Evolutionary conservation across 495 filamentous ascomycete species (phyloP).

Genomic region (Aspergillus cavernicola): DNA sequence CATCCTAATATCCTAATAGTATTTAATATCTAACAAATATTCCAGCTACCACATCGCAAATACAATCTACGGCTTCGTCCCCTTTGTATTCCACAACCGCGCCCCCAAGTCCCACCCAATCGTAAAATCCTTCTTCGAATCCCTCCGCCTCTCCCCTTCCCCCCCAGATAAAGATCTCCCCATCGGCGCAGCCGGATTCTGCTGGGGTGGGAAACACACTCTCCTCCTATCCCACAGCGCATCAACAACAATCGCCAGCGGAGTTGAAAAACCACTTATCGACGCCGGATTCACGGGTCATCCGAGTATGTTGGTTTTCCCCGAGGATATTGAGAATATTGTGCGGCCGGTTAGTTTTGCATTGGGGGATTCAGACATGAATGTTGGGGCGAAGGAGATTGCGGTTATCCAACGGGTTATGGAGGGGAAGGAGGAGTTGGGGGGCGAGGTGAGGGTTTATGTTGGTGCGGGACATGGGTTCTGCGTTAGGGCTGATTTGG

Average conservation of each 20-base stretch:
- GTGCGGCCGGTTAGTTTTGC: slow-evolving; percentile 51
- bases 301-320: slow-evolving; percentile 48
- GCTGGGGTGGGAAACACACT: slow-evolving; percentile 57
- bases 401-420: slow-evolving; percentile 38
- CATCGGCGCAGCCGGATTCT: slow-evolving; percentile 53
- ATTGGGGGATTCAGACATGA: slow-evolving; percentile 49
- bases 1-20: too few relatives aligned
- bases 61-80: slow-evolving; percentile 19
- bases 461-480: slow-evolving; percentile 59
- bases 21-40: too few relatives aligned
- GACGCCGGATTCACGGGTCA: slow-evolving; percentile 54
- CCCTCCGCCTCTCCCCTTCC: slow-evolving; percentile 41
- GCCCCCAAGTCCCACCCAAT: slow-evolving; percentile 36
- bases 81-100: slow-evolving; percentile 35
- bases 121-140: slow-evolving; percentile 43
- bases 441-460: slow-evolving; percentile 46
- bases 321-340: slow-evolving; percentile 52
- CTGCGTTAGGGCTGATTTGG: slow-evolving; percentile 48
- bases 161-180: too few relatives aligned
- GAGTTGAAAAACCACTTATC: slow-evolving; percentile 34
- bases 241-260: background rate
- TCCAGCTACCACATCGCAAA: slow-evolving; percentile 19
- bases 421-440: slow-evolving; percentile 28
- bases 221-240: slow-evolving; percentile 37
- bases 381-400: background rate